These are phyloP conservation scores for Moesziomyces antarcticus DNA, from an alignment of 1,284 basidiomycete genomes.

Conservation along the genomic window DNA sequence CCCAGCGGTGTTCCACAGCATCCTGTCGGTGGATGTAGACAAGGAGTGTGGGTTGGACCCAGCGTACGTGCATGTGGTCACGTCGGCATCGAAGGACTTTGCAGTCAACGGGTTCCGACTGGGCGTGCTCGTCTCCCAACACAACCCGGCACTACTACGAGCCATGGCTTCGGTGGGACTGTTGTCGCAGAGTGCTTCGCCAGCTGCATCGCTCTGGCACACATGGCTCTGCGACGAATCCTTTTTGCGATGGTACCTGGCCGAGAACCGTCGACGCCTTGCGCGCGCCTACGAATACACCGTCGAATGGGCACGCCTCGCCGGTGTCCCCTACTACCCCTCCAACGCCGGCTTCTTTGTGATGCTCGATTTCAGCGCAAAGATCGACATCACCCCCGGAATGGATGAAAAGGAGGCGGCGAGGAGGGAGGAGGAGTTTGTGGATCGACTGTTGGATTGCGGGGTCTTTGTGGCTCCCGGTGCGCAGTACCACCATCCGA, in stretches of 20 bases:
- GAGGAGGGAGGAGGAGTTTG: constrained; percentile 29
- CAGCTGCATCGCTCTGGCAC: constrained; percentile 37
- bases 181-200: constrained; percentile 37
- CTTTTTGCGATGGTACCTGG: constrained; percentile 52
- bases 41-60: constrained; percentile 39
- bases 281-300: constrained; percentile 30
- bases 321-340: constrained; percentile 36
- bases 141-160: constrained; percentile 39
- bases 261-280: constrained; percentile 46
- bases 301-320: constrained; percentile 24
- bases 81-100: constrained; percentile 57
- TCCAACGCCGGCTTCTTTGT: constrained; percentile 54
- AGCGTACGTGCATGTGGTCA: constrained; percentile 49
- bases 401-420: constrained; percentile 5
- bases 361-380: constrained; percentile 34
- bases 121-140: constrained; percentile 51
- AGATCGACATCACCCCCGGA: constrained; percentile 2
- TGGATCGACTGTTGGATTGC: constrained; percentile 25
- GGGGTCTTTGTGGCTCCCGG: constrained; percentile 52
- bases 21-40: constrained; percentile 48
- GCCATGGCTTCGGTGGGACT: constrained; percentile 37
- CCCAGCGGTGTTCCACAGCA: constrained; percentile 40
- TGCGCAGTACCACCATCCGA: constrained; percentile 49
- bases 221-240: constrained; percentile 37
- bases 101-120: constrained; percentile 58